Base-by-base conservation (phyloP, 1,284 basidiomycete genomes). In the Microstroma glucosiphilum region DNA sequence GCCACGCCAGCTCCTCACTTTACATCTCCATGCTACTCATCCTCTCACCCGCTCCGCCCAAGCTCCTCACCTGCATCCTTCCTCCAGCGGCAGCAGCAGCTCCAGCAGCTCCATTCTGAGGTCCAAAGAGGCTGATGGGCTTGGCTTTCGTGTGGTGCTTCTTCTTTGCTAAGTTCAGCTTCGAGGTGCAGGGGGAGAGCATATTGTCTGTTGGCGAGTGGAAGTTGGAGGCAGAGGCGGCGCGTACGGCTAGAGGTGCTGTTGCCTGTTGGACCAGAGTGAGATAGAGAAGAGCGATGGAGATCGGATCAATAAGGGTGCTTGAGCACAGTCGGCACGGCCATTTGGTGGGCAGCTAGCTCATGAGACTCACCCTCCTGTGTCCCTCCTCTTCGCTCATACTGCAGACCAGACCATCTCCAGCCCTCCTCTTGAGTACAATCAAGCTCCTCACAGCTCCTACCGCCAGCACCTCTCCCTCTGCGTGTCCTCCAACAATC, bases 321-420 rank as follows among this genome's bases (percentile, higher is more conserved):
- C 15, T 6, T 11, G 59, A 40, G 41, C 41, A 43, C 11, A 37
- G 2, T 6, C 23, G 23, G 12, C 25, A 15, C 15, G 56, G n/a
- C n/a, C n/a, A n/a, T n/a, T n/a, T n/a, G n/a, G n/a, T n/a, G n/a
- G n/a, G n/a, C n/a, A n/a, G n/a, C n/a, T n/a, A n/a, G n/a, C n/a
- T n/a, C n/a, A n/a, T n/a, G n/a, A n/a, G 15, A 49, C 64, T 41
- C 43, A 66, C 64, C 59, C 73, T 76, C 42, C 75, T 64, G 65
- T 78, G 77, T 15, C 76, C 76, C 40, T 74, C 74, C 46, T 78
- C 77, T 40, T 78, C 76, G 40, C 68, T 69, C 19, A 78, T 59
- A 21, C 68, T 70, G 15, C 60, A 59, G n/a, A 78, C 64, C 49
- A 69, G 68, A 23, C 77, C 77, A 53, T 78, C 75, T 9, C 56